Evolutionary conservation across 768 basidiomycete genomes (phyloP), one percentile per base, ranked within the genome.

Genomic region (Amanita thiersii): DNA sequence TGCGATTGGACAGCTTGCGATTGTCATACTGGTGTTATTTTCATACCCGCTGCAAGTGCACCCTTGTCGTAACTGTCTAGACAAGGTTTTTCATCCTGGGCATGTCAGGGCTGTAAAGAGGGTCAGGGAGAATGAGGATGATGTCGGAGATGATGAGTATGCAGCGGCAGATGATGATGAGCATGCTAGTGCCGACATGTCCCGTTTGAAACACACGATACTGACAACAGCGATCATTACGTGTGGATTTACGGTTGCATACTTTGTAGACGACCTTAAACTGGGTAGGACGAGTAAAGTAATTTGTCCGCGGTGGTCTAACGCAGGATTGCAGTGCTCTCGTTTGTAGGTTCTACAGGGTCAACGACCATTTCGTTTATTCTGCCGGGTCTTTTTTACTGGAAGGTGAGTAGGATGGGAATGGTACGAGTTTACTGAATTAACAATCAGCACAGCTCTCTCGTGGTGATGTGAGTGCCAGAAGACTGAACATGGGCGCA

Each of bases 321-420:
- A 15, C 29, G 43, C 38, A 17, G 41, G 24, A 47, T 42, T 39
- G 19, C 54, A 89, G 94, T 98, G 10, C 70, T 98, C 24, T 89
- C 91, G 3, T 96, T 99, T 56, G 94, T 99, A 26, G 96, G 96
- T 1, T 84, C 91, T 17, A 97, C 92, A 1, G 96, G 96, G 9
- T 94, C 90, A 10, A 96, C 93, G 18, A 94, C 92, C 14, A 90
- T 98, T 45, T 92, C 89, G 1, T 98, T 97, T 64, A 96, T 98
- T 54, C 72, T 96, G 25, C 93, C 92, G 0, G 92, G 90, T 1
- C 63, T 92, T 37, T 86, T 96, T 56, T 96, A 87, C 65, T 97
- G 89, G 83, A 83, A 88, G 82, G 86, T 84, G 50, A 50, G 64
- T 43, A 11, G 33, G 19, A 20, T 7, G 41, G 37, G 24, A 29